These are phyloP conservation scores for Linnemannia elongata DNA, from an alignment of 192 early-diverging fungal species.

Conservation along the genomic window DNA sequence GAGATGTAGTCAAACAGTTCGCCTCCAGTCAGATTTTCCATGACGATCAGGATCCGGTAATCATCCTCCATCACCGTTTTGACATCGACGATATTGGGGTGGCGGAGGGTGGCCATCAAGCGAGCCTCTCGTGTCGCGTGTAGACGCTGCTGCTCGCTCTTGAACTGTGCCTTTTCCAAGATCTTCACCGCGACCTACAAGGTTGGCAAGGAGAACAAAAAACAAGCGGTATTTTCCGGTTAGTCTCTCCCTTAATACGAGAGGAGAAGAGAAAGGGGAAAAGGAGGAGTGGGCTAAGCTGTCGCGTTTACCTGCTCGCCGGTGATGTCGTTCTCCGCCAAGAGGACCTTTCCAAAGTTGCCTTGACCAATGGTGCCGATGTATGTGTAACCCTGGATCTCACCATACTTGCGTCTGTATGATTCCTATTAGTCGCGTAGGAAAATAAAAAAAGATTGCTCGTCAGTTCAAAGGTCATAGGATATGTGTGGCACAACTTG, in stretches of 20 bases:
- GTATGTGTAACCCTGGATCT: constrained; percentile 48
- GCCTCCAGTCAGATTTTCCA: constrained; percentile 71
- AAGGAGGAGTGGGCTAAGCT: neutral
- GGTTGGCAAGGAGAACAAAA: neutral
- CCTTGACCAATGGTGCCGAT: constrained; percentile 68
- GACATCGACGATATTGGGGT: constrained; percentile 69
- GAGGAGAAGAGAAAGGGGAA: neutral
- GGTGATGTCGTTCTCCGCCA: constrained; percentile 64
- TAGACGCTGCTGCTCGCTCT: constrained; percentile 65
- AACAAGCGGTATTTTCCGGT: neutral
- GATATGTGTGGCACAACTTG: too few species aligned
- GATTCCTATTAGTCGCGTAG: constrained; percentile 40
- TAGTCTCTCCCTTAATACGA: neutral
- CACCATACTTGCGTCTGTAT: constrained; percentile 51
- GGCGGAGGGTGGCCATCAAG: constrained; percentile 62
- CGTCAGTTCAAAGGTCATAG: neutral
- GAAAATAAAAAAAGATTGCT: neutral
- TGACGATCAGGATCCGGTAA: constrained; percentile 69
- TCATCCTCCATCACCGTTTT: constrained; percentile 65
- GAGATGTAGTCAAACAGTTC: constrained; percentile 73
- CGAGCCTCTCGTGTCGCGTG: constrained; percentile 64
- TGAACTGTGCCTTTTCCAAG: constrained; percentile 68
- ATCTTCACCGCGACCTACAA: constrained; percentile 71
- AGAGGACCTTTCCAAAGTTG: constrained; percentile 73
- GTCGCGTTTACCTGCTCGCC: constrained; percentile 56